A percentile compares a stretch with the other conserved stretches of the same genome.
Conservation (phyloP, 2,329 filamentous ascomycete genomes). For the Chalara sp. region DNA sequence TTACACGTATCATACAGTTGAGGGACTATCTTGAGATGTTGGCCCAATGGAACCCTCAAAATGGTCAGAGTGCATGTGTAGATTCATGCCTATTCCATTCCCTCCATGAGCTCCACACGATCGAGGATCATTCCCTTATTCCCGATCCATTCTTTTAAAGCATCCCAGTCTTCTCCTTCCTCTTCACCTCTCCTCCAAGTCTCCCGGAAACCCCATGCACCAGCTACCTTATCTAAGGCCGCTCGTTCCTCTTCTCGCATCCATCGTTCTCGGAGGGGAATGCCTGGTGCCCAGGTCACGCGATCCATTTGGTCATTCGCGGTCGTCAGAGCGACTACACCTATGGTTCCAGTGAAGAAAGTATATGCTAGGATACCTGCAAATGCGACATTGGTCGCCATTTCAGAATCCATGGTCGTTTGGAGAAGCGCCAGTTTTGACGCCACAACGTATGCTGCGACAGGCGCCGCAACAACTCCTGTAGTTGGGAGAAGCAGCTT, state of each 20-base stretch:
- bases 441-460: conserved; percentile 65
- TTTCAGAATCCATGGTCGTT: conserved; percentile 66
- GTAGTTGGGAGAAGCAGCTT: conserved; percentile 54
- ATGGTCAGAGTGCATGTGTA: too few relatives aligned
- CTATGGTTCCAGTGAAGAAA: conserved; percentile 72
- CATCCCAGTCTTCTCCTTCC: conserved; percentile 84
- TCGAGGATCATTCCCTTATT: conserved; percentile 86
- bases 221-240: conserved; percentile 77
- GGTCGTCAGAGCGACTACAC: conserved; percentile 77
- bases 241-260: conserved; percentile 83
- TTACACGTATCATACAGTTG: too few relatives aligned
- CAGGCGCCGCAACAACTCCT: conserved; percentile 50
- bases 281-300: conserved; percentile 82
- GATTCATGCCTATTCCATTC: conserved; percentile 57
- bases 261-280: conserved; percentile 76
- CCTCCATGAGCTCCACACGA: conserved; percentile 82
- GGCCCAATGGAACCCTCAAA: too few relatives aligned
- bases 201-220: conserved; percentile 89
- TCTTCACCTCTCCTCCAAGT: conserved; percentile 77
- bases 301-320: conserved; percentile 92
- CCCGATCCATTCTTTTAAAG: conserved; percentile 74
- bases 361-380: conserved; percentile 79
- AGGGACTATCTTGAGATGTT: too few relatives aligned
- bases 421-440: conserved; percentile 60
- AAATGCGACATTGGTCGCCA: conserved; percentile 73